Conservation (phyloP, 225 moss, liverwort and hornwort genomes). For the Sphagnum tenellum region DNA sequence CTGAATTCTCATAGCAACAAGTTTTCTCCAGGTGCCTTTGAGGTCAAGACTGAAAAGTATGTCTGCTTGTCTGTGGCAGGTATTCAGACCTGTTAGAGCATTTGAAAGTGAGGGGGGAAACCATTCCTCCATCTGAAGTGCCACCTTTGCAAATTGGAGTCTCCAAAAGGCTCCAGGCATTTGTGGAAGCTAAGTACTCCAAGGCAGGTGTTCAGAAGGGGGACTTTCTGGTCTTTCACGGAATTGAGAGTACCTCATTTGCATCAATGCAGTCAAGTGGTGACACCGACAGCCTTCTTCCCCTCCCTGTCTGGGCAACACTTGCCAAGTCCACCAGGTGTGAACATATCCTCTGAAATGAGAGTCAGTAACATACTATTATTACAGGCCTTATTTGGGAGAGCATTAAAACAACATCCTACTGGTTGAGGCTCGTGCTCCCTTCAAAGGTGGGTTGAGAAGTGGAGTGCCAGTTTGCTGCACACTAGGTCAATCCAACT, state of each 20-base stretch:
- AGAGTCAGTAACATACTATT: too few relatives aligned
- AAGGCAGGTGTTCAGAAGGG: slow-evolving; percentile 57
- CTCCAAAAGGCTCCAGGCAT: slow-evolving; percentile 56
- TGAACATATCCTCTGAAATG: background rate
- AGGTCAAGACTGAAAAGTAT: background rate
- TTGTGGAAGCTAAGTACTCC: slow-evolving; percentile 45
- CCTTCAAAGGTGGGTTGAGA: too few relatives aligned
- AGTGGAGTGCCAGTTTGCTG: too few relatives aligned
- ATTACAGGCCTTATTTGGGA: too few relatives aligned
- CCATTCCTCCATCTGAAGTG: slow-evolving; percentile 38
- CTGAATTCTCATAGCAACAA: background rate
- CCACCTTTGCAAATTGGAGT: slow-evolving; percentile 55
- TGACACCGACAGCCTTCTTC: slow-evolving; percentile 76
- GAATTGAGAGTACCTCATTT: slow-evolving; percentile 60
- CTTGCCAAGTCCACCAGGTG: slow-evolving; percentile 58
- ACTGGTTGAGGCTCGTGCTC: too few relatives aligned
- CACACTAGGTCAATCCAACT: too few relatives aligned
- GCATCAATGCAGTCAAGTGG: slow-evolving; percentile 84
- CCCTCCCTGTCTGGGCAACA: slow-evolving; percentile 48
- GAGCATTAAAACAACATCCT: too few relatives aligned
- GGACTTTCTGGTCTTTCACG: slow-evolving; percentile 75
- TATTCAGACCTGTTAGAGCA: slow-evolving; percentile 64
- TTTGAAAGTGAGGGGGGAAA: slow-evolving; percentile 40
- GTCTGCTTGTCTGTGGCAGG: slow-evolving; percentile 22
- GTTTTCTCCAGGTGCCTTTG: background rate